Conservation (phyloP, 352 stramenopile genomes). For the Phytophthora lateralis region DNA sequence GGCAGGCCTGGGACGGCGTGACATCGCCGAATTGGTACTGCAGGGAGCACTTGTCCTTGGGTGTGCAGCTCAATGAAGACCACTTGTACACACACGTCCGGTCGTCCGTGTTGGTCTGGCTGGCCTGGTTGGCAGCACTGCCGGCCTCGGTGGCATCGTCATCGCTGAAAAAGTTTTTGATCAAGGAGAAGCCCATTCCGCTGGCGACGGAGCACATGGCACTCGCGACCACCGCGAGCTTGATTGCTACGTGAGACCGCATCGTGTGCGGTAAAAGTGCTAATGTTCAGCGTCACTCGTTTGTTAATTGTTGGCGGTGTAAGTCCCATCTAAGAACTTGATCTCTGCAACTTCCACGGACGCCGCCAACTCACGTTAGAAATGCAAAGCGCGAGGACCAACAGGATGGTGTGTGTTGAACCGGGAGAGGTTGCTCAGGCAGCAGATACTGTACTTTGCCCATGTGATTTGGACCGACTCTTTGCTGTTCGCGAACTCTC, state of each 20-base stretch:
- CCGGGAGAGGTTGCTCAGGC: not conserved
- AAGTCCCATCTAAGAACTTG: conserved; percentile 17
- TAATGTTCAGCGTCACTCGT: conserved; percentile 13
- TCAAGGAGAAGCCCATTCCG: conserved; percentile 8
- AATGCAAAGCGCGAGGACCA: conserved; percentile 20
- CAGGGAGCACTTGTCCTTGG: conserved; percentile 37
- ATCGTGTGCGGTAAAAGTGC: conserved; percentile 25
- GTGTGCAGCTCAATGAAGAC: conserved; percentile 33
- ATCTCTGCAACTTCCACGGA: conserved; percentile 5
- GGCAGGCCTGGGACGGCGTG: conserved; percentile 53
- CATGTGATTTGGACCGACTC: not conserved
- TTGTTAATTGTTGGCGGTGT: not conserved
- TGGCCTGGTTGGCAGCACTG: conserved; percentile 2
- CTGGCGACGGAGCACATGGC: conserved; percentile 17
- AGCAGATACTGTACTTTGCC: not conserved
- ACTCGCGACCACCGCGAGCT: conserved; percentile 24
- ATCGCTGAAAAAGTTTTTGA: conserved; percentile 33
- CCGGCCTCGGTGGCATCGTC: conserved; percentile 25
- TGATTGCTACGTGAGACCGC: conserved; percentile 11
- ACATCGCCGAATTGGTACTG: conserved; percentile 54
- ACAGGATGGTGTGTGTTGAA: conserved; percentile 14
- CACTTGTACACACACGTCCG: conserved; percentile 42
- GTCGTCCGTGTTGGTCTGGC: conserved; percentile 35
- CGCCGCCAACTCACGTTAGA: conserved; percentile 7
- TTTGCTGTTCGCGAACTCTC: not conserved